These are phyloP conservation scores for Metschnikowia santaceciliae DNA, from an alignment of 805 yeast genomes.

Conservation along the genomic window DNA sequence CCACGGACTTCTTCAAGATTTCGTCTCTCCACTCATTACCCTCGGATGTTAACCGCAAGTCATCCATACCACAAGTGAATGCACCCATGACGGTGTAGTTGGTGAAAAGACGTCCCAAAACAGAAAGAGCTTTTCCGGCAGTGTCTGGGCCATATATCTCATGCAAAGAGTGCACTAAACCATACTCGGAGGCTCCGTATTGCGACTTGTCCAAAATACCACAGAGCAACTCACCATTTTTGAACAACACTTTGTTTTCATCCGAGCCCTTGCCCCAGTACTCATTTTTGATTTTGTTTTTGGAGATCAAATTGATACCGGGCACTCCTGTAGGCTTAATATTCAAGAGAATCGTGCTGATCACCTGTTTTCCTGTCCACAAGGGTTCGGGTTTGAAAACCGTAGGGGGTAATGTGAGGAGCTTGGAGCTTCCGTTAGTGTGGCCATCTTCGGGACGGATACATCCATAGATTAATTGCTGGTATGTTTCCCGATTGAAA, in stretches of 20 bases:
- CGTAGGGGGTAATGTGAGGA: conserved; percentile 86
- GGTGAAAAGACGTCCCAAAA: conserved; percentile 93
- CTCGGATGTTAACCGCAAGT: conserved; percentile 82
- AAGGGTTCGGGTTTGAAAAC: conserved; percentile 79
- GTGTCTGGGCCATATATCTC: conserved; percentile 90
- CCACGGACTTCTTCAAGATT: conserved; percentile 70
- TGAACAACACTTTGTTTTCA: conserved; percentile 84
- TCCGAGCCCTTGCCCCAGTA: conserved; percentile 87
- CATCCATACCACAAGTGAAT: conserved; percentile 99
- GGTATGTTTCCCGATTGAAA: conserved; percentile 87
- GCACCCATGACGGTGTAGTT: conserved; percentile 89
- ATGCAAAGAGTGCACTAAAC: conserved; percentile 93
- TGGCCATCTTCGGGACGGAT: conserved; percentile 97
- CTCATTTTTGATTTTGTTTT: conserved; percentile 87
- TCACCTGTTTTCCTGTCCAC: conserved; percentile 98
- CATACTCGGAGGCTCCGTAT: conserved; percentile 96
- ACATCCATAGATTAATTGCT: conserved; percentile 90
- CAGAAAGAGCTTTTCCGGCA: conserved; percentile 87
- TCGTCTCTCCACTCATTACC: conserved; percentile 90
- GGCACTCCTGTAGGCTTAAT: conserved; percentile 85
- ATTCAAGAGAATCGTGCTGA: conserved; percentile 85
- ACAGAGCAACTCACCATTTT: conserved; percentile 79
- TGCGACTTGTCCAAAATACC: conserved; percentile 98
- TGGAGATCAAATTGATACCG: conserved; percentile 79
- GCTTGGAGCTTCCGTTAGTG: conserved; percentile 57